Evolutionary conservation across 1,139 yeast genomes (phyloP), one percentile per base, ranked within the genome.

Genomic region (Taphrina pruni): DNA sequence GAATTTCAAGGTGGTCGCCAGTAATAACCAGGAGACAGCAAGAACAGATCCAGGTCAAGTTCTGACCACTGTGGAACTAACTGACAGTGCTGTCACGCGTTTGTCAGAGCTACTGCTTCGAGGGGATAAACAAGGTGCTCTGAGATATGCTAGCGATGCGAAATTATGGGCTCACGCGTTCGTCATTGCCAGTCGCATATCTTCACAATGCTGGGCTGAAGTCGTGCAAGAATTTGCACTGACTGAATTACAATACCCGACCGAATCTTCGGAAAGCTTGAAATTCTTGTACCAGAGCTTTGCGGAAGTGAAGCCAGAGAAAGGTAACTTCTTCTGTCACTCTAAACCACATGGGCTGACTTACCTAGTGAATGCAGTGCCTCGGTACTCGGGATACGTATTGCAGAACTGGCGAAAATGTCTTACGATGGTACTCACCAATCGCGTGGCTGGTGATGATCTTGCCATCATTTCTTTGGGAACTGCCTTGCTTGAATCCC

Each of bases 91-190:
- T 4, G 46, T 64, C 35, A 35, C 41, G n/a, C 56, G 35, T 11
- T 21, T 64, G 20, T 39, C 61, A 14, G 67, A 72, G 7, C 48
- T 64, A 8, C 65, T 75, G 51, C 50, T 65, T 88, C 86, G 75
- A 76, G 97, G 97, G 0, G 83, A 87, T 70, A 84, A 86, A 35
- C 86, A 85, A 26, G 84, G 82, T 2, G 97, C 97, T 0, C 79
- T 92, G 68, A 82, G 84, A 39, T 80, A 82, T 70, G 86, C 95
- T 0, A 77, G 91, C 43, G 82, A 84, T 1, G 84, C 85, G 70
- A 85, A 87, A 14, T 90, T 90, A 72, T 92, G 92, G 89, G 86
- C 96, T 0, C 82, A 92, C 76, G 89, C 97, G 0, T 77, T 93
- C 69, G 78, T 91, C 52, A 80, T 93, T 70, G 88, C 96, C 0